Evolutionary conservation across 257 asterid genomes (phyloP).

Genomic region (Solanum tarapatanum): DNA sequence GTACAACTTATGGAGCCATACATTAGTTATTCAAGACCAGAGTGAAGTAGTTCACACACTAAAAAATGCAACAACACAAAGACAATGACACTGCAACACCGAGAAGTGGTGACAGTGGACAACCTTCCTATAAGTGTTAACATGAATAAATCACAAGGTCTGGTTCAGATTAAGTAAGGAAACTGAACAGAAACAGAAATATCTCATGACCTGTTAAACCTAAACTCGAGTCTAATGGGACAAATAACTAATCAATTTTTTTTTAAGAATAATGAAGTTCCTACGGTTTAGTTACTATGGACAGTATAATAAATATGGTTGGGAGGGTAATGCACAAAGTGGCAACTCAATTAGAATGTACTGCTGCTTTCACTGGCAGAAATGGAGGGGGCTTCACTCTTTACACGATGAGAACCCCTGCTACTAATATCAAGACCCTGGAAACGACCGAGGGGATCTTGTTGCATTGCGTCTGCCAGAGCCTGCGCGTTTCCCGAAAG

Average conservation of each 20-base stretch:
- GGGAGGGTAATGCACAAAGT: not conserved
- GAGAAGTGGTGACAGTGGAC: not conserved
- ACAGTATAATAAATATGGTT: conserved; percentile 33
- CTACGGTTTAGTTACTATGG: conserved; percentile 38
- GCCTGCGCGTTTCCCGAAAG: conserved; percentile 16
- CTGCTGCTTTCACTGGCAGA: conserved; percentile 65
- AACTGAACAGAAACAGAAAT: not conserved
- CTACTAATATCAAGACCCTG: conserved; percentile 42
- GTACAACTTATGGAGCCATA: not conserved
- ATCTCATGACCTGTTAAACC: conserved; percentile 3
- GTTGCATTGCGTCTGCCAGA: conserved; percentile 29
- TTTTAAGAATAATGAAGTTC: conserved; percentile 20
- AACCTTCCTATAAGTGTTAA: not conserved
- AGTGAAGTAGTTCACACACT: not conserved
- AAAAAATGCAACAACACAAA: not conserved
- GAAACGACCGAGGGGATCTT: conserved; percentile 51
- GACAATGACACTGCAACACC: not conserved
- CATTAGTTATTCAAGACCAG: not conserved
- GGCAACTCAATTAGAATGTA: conserved; percentile 35
- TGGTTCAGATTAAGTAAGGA: not conserved
- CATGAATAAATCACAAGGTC: not conserved
- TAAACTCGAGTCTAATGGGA: conserved; percentile 7
- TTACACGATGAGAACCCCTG: conserved; percentile 35
- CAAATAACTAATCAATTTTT: conserved; percentile 16
- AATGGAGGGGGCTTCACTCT: conserved; percentile 55